Base-by-base conservation (phyloP, 2,329 filamentous ascomycete species). In the Monilinia laxa region DNA sequence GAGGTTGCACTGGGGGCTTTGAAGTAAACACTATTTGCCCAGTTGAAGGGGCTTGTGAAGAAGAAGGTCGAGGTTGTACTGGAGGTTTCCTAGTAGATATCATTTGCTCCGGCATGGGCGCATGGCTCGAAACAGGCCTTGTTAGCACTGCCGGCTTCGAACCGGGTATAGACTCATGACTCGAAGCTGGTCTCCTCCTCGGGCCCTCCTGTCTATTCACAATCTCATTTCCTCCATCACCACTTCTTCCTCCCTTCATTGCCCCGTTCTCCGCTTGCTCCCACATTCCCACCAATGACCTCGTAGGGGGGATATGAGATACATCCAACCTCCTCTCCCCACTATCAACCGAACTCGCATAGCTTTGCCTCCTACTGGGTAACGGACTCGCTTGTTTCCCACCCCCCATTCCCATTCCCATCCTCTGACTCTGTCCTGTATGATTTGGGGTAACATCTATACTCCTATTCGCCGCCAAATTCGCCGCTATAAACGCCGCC, bases 271-370 rank as follows among this genome's bases (percentile, higher is more conserved):
- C 69, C 53, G 79, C 81, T 69, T 82, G 80, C 77, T 93, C 90
- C 71, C 92, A 92, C 79, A 91, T 82, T 51, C 84, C 84, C 64
- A 92, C 88, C 25, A 92, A 80, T 5, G 87, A 84, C 3, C 81
- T 85, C 0, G 89, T 88, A 0, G 89, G 82, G 31, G 84, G 80
- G 60, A 90, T 87, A 7, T 86, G 80, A 1, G 62, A 58, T 31
- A 65, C 31, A 40, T 65, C 62, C 31, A 56, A 45, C 12, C 62
- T 47, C 42, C 62, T 65, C 31, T 65, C 62, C 42, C 7, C 23
- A 49, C 53, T 59, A 12, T 65, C 62, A 25, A 51, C 20, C 14
- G 42, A 64, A 51, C 52, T 49, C n/a, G 62, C 53, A 51, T 59
- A 65, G 51, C 52, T 58, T 28, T 58, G 52, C 31, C 62, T 58